Evolutionary conservation across 306 rosid genomes (phyloP), one percentile per base, ranked within the genome.

Genomic region (Cicer bijugum): DNA sequence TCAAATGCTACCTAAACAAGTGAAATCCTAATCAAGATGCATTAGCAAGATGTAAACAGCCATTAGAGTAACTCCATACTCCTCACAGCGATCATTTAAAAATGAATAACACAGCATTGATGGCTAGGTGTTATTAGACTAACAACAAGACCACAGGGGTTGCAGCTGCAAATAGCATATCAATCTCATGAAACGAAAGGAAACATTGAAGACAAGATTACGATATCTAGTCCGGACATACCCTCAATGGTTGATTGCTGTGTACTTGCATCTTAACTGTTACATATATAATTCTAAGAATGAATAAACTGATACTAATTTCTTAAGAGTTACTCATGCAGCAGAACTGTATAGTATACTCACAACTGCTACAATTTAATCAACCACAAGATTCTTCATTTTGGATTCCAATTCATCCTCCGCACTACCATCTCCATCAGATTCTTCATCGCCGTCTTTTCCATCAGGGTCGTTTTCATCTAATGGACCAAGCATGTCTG

Each of bases 381-480:
- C 56, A 66, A 94, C 97, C 75, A 78, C 88, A 62, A 94, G 99
- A 77, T 80, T 87, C 89, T 87, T 90, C 92, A 94, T 80, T 84
- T 91, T 87, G 44, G 92, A 83, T 79, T 84, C 97, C 62, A 94
- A 75, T 53, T 84, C 96, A 65, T 82, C 85, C 15, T 73, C 95
- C 6, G 9, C 42, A 12, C 76, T 47, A 2, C 58, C 85, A 40
- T 84, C 89, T 8, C 76, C 89, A n/a, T 76, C 89, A 51, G 82
- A 76, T 62, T 84, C 90, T 16, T 69, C 94, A 4, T 81, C 86
- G 5, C 78, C 83, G 11, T 86, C 96, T 52, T 5, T 80, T 76
- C 97, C 97, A 48, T 91, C 93, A 12, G 97, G 97, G 48, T 95
- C 96, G 75, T 95, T 95, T 19, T 92, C 97, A 67, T 92, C 92